Conservation (phyloP, 1,284 basidiomycete species). For the Irpex rosettiformis region DNA sequence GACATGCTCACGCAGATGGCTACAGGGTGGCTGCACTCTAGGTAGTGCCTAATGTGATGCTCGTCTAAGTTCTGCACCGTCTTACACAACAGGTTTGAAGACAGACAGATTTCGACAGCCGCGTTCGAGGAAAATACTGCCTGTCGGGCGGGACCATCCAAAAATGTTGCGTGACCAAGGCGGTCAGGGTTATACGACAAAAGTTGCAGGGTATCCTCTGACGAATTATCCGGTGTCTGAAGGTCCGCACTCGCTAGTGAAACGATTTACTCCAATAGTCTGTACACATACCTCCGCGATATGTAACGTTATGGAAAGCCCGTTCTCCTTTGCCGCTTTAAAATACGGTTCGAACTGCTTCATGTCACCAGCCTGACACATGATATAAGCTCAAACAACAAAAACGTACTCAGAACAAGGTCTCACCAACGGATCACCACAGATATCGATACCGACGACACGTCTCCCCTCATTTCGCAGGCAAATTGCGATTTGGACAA, state of each 20-base stretch:
- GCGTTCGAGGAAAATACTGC: slow-evolving; percentile 57
- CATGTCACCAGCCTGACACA: slow-evolving; percentile 50
- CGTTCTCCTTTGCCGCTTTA: slow-evolving; percentile 49
- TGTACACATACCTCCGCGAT: slow-evolving; percentile 64
- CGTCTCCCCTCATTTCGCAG: slow-evolving; percentile 55
- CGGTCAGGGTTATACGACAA: slow-evolving; percentile 65
- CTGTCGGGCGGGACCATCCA: slow-evolving; percentile 56
- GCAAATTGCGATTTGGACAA: slow-evolving; percentile 51
- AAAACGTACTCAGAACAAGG: not conserved
- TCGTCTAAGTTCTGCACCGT: slow-evolving; percentile 60
- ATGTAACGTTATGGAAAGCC: slow-evolving; percentile 70
- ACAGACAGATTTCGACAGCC: slow-evolving; percentile 78
- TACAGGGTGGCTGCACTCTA: slow-evolving; percentile 62
- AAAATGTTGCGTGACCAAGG: slow-evolving; percentile 80
- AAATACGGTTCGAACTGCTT: slow-evolving; percentile 50
- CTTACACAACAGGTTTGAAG: slow-evolving; percentile 78
- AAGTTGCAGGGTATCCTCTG: slow-evolving; percentile 59
- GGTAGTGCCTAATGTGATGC: slow-evolving; percentile 71
- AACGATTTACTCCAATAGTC: not conserved
- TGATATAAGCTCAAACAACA: not conserved
- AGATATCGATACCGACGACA: slow-evolving; percentile 78
- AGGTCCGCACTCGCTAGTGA: slow-evolving; percentile 2
- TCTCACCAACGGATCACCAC: slow-evolving; percentile 63
- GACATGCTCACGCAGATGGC: slow-evolving; percentile 64
- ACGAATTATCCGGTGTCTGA: slow-evolving; percentile 48